Evolutionary conservation across 164 flowering plant species (phyloP).

Genomic region (Kalanchoe fedtschenkoi): DNA sequence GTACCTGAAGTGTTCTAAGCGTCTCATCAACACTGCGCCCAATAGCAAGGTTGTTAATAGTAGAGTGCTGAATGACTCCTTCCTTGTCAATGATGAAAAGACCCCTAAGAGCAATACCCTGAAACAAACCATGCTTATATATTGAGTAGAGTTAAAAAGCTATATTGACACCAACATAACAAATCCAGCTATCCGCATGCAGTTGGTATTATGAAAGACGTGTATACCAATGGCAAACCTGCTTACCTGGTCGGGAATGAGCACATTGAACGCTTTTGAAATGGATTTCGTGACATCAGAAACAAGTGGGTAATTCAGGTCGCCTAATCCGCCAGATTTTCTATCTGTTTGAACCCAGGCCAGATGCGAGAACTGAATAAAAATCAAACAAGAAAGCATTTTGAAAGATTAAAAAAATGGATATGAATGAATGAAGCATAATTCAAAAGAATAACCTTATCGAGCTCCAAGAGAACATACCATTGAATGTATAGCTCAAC

Average conservation of each 20-base stretch:
- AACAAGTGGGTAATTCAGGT: constrained; percentile 87
- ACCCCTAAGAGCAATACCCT: constrained; percentile 96
- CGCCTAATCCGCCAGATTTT: constrained; percentile 96
- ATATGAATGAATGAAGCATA: no score
- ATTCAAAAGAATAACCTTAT: no score
- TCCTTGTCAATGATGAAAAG: constrained; percentile 97
- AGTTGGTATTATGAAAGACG: not conserved
- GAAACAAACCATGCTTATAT: constrained; percentile 4
- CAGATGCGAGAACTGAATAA: constrained; percentile 84
- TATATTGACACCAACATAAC: not conserved
- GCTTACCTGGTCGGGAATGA: constrained; percentile 89
- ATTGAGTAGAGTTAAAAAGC: not conserved
- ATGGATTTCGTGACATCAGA: constrained; percentile 95
- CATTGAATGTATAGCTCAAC: no score
- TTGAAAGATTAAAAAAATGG: not conserved
- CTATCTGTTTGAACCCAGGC: constrained; percentile 99
- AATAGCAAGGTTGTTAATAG: constrained; percentile 94
- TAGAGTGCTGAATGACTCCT: constrained; percentile 96
- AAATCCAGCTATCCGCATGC: not conserved
- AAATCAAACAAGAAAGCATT: not conserved
- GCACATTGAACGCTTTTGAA: constrained; percentile 66
- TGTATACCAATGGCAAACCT: not conserved
- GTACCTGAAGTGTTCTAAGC: constrained; percentile 93
- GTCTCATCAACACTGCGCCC: constrained; percentile 98
- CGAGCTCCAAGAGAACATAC: no score